A percentile compares a stretch with the other conserved stretches of the same genome.
These are phyloP conservation scores for Rhinocladiella similis DNA, from an alignment of 2,329 filamentous ascomycete genomes.

Conservation along the genomic window DNA sequence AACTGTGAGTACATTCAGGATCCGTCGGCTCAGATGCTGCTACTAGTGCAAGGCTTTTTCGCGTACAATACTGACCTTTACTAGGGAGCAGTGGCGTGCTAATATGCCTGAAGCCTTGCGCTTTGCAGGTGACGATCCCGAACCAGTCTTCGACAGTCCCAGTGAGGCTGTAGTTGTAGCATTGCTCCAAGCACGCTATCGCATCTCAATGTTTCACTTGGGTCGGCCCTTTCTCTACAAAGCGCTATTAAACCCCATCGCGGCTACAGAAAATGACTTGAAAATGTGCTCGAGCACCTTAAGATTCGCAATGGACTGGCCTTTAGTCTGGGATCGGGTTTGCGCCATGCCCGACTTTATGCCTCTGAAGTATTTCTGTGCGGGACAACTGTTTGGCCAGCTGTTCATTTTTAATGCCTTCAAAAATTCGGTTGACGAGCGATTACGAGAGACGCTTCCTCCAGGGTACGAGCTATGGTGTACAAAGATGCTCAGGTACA, in stretches of 20 bases:
- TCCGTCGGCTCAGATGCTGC: too few species aligned
- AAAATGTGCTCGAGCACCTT: constrained; percentile 41
- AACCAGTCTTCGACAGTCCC: constrained; percentile 10
- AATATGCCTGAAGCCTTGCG: constrained; percentile 52
- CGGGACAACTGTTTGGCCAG: constrained; percentile 44
- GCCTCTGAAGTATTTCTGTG: constrained; percentile 44
- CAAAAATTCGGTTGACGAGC: constrained; percentile 37
- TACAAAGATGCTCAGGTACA: constrained; percentile 41
- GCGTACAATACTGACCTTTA: too few species aligned
- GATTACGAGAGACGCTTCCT: constrained; percentile 38
- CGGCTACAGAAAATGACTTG: constrained; percentile 41
- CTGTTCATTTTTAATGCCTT: constrained; percentile 45
- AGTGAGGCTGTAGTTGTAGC: constrained; percentile 22
- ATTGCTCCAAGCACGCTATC: constrained; percentile 21
- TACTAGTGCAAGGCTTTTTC: too few species aligned
- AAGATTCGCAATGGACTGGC: constrained; percentile 44
- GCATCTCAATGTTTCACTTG: constrained; percentile 23
- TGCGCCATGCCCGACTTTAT: constrained; percentile 44
- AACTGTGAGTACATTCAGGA: constrained; percentile 36
- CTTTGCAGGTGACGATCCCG: constrained; percentile 41
- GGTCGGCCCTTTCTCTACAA: constrained; percentile 32
- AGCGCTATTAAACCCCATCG: constrained; percentile 40
- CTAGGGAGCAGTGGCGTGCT: constrained; percentile 51
- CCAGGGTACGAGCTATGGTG: constrained; percentile 44
- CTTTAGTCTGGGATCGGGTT: constrained; percentile 40